Conservation (phyloP, 305 asterid species). For the Withania somnifera region DNA sequence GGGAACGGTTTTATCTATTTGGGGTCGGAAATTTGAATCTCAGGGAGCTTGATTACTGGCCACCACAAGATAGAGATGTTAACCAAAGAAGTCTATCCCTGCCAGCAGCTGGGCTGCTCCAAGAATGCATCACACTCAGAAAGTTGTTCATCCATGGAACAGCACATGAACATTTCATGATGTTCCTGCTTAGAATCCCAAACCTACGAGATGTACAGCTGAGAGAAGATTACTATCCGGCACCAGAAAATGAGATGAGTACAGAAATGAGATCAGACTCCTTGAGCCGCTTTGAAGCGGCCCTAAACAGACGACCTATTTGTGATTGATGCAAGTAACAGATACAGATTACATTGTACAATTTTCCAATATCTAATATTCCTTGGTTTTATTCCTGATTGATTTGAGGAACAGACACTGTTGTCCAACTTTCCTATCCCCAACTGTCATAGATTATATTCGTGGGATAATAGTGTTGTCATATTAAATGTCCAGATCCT, state of each 20-base stretch:
- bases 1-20: slow-evolving; percentile 66
- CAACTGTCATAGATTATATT: background rate
- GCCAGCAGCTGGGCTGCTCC: slow-evolving; percentile 75
- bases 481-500: background rate
- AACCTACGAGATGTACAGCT: slow-evolving; percentile 62
- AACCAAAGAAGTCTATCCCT: slow-evolving; percentile 73
- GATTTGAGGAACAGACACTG: background rate
- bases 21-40: slow-evolving; percentile 44
- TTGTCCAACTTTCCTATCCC: background rate
- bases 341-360: background rate
- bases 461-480: background rate
- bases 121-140: slow-evolving; percentile 42
- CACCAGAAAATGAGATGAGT: slow-evolving; percentile 94
- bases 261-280: slow-evolving; percentile 92
- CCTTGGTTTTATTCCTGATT: background rate
- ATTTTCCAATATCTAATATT: background rate
- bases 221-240: slow-evolving; percentile 87
- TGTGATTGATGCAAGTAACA: slow-evolving; percentile 30
- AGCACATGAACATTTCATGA: slow-evolving; percentile 78
- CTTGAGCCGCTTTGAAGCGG: slow-evolving; percentile 64
- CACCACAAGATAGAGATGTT: slow-evolving; percentile 81
- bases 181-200: slow-evolving; percentile 36
- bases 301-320: slow-evolving; percentile 50
- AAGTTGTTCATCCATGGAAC: slow-evolving; percentile 85
- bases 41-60: slow-evolving; percentile 76